Conservation (phyloP, 495 filamentous ascomycete species). For the Podospora pseudopauciseta region DNA sequence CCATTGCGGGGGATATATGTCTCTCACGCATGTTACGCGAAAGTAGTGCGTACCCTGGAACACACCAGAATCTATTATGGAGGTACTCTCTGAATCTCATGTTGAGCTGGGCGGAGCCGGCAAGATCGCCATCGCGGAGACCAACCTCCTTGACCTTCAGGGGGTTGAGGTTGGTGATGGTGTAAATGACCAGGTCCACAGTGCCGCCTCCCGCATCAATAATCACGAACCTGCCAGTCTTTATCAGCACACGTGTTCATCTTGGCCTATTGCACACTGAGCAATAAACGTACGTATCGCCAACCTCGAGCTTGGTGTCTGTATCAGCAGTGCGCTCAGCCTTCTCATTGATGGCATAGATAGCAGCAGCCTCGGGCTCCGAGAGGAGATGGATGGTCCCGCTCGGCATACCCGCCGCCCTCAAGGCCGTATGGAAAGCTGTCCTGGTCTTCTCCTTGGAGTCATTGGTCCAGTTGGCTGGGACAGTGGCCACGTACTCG, state of each 20-base stretch:
- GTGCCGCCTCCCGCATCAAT: conserved; percentile 60
- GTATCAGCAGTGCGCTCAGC: conserved; percentile 16
- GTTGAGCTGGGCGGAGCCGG: conserved; percentile 57
- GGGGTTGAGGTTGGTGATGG: conserved; percentile 49
- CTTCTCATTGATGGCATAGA: conserved; percentile 46
- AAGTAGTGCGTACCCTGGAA: conserved; percentile 23
- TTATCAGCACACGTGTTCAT: neutral
- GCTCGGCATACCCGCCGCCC: conserved; percentile 31
- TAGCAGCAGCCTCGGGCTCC: conserved; percentile 57
- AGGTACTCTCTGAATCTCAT: conserved; percentile 47
- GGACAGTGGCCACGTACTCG: conserved; percentile 52
- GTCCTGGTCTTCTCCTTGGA: conserved; percentile 47
- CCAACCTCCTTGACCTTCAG: conserved; percentile 48
- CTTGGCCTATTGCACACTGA: neutral
- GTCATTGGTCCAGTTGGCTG: conserved; percentile 53
- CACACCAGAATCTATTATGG: conserved; percentile 30
- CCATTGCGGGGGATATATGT: no score
- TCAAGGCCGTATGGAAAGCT: conserved; percentile 42
- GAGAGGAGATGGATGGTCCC: conserved; percentile 46
- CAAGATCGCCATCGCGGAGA: conserved; percentile 50
- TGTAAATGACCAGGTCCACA: conserved; percentile 55
- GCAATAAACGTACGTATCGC: conserved; percentile 30
- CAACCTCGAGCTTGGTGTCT: conserved; percentile 40
- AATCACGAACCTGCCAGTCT: conserved; percentile 45
- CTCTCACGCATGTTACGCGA: no score